Base-by-base conservation (phyloP, 2,329 filamentous ascomycete species). In the Apiospora marii region DNA sequence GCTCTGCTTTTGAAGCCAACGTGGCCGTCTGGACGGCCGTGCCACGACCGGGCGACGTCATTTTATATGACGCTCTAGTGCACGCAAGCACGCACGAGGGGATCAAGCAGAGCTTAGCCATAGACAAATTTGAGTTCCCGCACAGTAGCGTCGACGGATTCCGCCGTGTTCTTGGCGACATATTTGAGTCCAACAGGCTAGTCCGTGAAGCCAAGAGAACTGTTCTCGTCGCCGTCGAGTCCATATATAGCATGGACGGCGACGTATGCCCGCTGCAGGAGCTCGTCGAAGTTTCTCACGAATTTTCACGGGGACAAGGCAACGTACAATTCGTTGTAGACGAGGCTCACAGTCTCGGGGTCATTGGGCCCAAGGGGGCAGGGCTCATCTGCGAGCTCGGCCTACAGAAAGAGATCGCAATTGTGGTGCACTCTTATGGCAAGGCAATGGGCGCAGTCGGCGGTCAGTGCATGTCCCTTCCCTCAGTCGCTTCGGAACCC, bases 21-120 rank as follows among this genome's bases (percentile, higher is more conserved):
- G 79, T 83, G 0, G 87, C 85, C 13, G 84, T 90, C 14, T 85
- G 86, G 27, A 81, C 84, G 0, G 83, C 84, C 44, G 79, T 90
- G 19, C 88, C 88, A 0, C 86, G 85, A 41, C 83, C 84, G 0
- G 87, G 86, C 0, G 89, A 90, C 77, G 78, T 84, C 1, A 85
- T 94, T 27, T 76, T 93, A 0, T 91, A 91, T 73, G 92, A 94
- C 79, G 89, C 90, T 75, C 83, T 90, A 19, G 88, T 93, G 4
- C 92, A 93, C 76, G 92, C 92, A 0, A 92, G 90, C 79, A 86
- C 87, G 0, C 89, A 90, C 73, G 90, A 92, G 74, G 91, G 91
- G 0, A 92, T 93, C 87, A 82, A 84, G n/a, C 79, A 87, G 4
- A 87, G 85, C 14, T 82, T 89, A 7, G 90, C 90, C 0, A 80